These are phyloP conservation scores for Moricandia arvensis DNA, from an alignment of 345 rosid genomes.

Conservation along the genomic window DNA sequence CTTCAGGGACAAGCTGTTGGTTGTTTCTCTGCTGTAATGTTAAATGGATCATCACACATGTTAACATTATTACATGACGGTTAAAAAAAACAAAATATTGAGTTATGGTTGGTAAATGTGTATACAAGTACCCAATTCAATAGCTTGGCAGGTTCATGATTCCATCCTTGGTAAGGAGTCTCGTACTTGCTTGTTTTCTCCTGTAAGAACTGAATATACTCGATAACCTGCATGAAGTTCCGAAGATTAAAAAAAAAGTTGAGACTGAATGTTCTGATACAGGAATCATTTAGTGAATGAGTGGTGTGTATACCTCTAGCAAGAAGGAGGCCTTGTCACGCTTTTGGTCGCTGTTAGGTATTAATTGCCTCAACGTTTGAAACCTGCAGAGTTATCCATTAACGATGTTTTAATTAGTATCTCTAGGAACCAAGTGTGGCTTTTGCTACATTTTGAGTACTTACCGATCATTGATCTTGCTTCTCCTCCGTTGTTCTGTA, in stretches of 20 bases:
- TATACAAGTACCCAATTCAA: conserved; percentile 57
- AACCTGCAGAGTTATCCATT: conserved; percentile 51
- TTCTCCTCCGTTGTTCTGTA: conserved; percentile 94
- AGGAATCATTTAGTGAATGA: not conserved
- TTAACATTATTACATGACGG: not conserved
- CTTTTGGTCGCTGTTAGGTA: conserved; percentile 90
- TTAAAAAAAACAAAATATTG: not conserved
- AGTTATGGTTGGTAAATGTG: not conserved
- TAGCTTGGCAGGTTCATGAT: conserved; percentile 60
- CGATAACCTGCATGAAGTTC: conserved; percentile 63
- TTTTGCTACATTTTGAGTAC: conserved; percentile 14
- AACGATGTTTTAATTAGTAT: not conserved
- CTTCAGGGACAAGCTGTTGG: conserved; percentile 47
- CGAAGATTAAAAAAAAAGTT: not conserved
- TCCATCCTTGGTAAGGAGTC: conserved; percentile 73
- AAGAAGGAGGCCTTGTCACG: conserved; percentile 95
- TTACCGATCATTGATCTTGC: conserved; percentile 96
- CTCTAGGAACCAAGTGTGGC: not conserved
- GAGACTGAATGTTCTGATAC: not conserved
- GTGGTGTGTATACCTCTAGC: conserved; percentile 55
- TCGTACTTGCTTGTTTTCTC: conserved; percentile 74
- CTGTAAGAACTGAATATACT: conserved; percentile 88
- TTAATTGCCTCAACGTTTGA: conserved; percentile 78
- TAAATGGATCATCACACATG: conserved; percentile 1
- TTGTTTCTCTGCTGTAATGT: conserved; percentile 47